A percentile compares a stretch with the other conserved stretches of the same genome.
Evolutionary conservation across 495 filamentous ascomycete genomes (phyloP).

Genomic region (Talaromyces proteolyticus): DNA sequence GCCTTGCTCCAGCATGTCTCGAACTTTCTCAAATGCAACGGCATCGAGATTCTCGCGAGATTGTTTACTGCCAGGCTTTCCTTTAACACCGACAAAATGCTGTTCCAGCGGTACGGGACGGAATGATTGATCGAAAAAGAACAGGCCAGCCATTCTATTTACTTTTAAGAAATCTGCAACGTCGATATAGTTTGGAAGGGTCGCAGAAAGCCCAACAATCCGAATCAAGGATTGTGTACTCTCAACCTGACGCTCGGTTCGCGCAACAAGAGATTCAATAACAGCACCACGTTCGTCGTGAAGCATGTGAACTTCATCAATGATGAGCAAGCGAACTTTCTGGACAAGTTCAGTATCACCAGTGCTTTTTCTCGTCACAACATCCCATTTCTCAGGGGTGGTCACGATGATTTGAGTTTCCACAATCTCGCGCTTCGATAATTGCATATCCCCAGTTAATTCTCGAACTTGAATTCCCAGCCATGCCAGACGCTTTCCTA

Average conservation of each 20-base stretch:
- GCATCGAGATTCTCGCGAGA: conserved; percentile 84
- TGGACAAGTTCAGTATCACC: conserved; percentile 97
- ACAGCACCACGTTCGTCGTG: conserved; percentile 97
- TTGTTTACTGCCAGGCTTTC: conserved; percentile 71
- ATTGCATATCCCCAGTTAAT: conserved; percentile 93
- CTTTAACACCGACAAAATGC: conserved; percentile 94
- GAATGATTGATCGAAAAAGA: conserved; percentile 97
- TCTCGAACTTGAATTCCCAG: conserved; percentile 92
- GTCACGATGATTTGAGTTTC: conserved; percentile 99
- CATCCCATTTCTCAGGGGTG: conserved; percentile 98
- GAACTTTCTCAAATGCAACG: conserved; percentile 89
- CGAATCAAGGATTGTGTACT: conserved; percentile 96
- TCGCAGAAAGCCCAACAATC: conserved; percentile 91
- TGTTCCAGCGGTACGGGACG: conserved; percentile 94
- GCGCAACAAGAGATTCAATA: conserved; percentile 87
- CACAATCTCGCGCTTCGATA: conserved; percentile 96
- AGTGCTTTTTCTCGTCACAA: conserved; percentile 94
- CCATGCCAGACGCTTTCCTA: conserved; percentile 82
- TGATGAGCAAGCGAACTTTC: conserved; percentile 92
- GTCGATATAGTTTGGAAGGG: conserved; percentile 91
- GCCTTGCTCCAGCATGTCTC: conserved; percentile 76
- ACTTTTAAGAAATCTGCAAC: conserved; percentile 96
- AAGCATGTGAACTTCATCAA: conserved; percentile 99
- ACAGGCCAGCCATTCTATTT: conserved; percentile 86
- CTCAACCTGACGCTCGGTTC: conserved; percentile 93